Evolutionary conservation across 495 filamentous ascomycete species (phyloP).

Genomic region (Aspergillus ellipticus): DNA sequence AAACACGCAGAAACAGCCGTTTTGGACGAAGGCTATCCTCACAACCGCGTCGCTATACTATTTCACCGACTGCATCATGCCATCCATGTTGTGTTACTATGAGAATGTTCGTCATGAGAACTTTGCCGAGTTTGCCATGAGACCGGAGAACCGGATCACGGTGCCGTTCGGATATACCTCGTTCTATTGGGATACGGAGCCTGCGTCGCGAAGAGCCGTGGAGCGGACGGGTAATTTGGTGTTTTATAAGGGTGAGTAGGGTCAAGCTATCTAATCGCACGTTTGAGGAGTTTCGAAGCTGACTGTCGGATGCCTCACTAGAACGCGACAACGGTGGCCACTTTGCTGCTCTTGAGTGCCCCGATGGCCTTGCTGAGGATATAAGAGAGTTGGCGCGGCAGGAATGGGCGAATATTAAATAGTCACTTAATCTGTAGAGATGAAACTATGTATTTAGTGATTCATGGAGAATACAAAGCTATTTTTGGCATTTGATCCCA

Average conservation of each 20-base stretch:
- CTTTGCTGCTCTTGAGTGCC: slow-evolving; percentile 24
- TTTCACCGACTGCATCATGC: slow-evolving; percentile 18
- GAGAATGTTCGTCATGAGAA: slow-evolving; percentile 17
- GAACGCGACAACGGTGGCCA: slow-evolving; percentile 22
- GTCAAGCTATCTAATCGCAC: background rate
- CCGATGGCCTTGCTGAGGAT: background rate
- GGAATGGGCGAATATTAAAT: background rate
- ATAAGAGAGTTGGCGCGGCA: background rate
- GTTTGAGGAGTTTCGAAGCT: background rate
- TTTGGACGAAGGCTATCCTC: slow-evolving; percentile 15
- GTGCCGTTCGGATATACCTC: slow-evolving; percentile 9
- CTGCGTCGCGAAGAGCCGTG: slow-evolving; percentile 2
- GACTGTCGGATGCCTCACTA: background rate
- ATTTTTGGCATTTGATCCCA: no score
- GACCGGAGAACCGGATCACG: slow-evolving; percentile 10
- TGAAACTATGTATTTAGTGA: no score
- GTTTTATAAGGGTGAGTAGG: slow-evolving; percentile 14
- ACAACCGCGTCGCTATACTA: slow-evolving; percentile 30
- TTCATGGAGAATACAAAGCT: no score
- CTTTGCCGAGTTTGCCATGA: slow-evolving; percentile 13
- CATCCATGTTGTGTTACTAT: slow-evolving; percentile 13
- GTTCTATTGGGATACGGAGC: slow-evolving; percentile 10
- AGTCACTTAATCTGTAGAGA: no score
- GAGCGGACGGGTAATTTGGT: slow-evolving; percentile 22
- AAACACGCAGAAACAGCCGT: slow-evolving; percentile 18